These are phyloP conservation scores for Kuraishia borneana DNA, from an alignment of 805 yeast species.

Conservation along the genomic window DNA sequence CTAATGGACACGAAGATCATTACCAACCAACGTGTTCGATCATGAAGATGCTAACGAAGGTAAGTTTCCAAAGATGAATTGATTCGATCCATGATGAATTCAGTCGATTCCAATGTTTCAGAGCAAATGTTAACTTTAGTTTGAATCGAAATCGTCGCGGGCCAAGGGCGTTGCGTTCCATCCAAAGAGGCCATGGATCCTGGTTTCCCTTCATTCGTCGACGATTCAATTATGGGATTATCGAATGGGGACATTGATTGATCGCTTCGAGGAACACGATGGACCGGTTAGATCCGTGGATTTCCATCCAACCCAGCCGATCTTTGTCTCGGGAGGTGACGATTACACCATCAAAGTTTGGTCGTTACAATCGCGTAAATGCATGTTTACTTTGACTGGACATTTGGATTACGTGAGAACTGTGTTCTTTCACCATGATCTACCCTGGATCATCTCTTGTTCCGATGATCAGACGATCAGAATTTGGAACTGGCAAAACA, in stretches of 20 bases:
- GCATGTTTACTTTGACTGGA: conserved; percentile 83
- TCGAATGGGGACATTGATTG: conserved; percentile 96
- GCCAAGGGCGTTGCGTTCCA: conserved; percentile 98
- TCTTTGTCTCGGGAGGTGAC: conserved; percentile 96
- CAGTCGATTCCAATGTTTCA: conserved; percentile 10
- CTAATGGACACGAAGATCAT: neutral
- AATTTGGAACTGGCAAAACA: conserved; percentile 99
- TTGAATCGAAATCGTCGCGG: conserved; percentile 95
- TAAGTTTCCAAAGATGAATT: conserved; percentile 16
- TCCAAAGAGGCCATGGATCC: conserved; percentile 90
- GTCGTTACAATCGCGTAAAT: conserved; percentile 86
- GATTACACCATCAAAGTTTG: conserved; percentile 93
- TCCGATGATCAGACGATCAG: conserved; percentile 98
- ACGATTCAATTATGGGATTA: conserved; percentile 99
- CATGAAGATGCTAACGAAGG: conserved; percentile 80
- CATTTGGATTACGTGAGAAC: conserved; percentile 94
- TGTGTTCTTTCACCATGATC: conserved; percentile 86
- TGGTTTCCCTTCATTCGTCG: conserved; percentile 92
- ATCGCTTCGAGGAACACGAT: conserved; percentile 94
- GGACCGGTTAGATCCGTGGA: conserved; percentile 96
- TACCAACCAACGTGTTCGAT: conserved; percentile 20
- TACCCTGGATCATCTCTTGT: conserved; percentile 95
- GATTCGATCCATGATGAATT: conserved; percentile 8
- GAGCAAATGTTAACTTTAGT: conserved; percentile 28
- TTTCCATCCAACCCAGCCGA: conserved; percentile 97